Evolutionary conservation across 495 filamentous ascomycete genomes (phyloP).

Genomic region (Acidiella bohemica): DNA sequence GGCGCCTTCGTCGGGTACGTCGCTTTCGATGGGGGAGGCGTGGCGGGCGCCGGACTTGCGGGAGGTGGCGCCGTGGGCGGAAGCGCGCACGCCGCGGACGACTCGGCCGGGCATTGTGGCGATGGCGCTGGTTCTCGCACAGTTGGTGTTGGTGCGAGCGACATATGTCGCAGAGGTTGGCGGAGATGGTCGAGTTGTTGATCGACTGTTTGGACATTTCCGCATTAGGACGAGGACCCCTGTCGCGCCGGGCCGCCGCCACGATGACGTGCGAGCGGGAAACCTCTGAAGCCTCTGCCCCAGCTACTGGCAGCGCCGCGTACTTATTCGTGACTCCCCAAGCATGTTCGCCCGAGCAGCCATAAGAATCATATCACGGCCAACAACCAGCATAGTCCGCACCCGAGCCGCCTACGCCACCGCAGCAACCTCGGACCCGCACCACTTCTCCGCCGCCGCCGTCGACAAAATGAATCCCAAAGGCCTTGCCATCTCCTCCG

Average conservation of each 20-base stretch:
- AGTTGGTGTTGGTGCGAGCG: too few species aligned
- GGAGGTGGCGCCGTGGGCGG: slow-evolving; percentile 16
- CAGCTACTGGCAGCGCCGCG: too few species aligned
- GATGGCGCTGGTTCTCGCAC: too few species aligned
- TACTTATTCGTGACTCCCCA: too few species aligned
- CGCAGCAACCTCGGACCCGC: slow-evolving; percentile 3
- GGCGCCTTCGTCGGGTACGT: slow-evolving; percentile 60
- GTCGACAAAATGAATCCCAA: slow-evolving; percentile 44
- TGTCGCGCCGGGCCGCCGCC: too few species aligned
- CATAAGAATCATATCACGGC: slow-evolving; percentile 6
- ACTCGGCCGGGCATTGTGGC: slow-evolving; percentile 31
- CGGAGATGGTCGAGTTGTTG: too few species aligned
- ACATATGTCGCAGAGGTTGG: too few species aligned
- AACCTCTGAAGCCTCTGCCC: too few species aligned
- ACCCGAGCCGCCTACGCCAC: slow-evolving; percentile 10
- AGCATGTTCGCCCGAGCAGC: slow-evolving; percentile 17
- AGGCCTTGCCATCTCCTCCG: slow-evolving; percentile 55
- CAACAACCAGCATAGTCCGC: not conserved
- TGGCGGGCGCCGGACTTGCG: slow-evolving; percentile 39
- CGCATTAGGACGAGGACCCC: too few species aligned
- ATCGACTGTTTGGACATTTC: too few species aligned
- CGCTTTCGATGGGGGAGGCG: slow-evolving; percentile 49
- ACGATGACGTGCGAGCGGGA: too few species aligned
- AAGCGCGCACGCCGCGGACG: slow-evolving; percentile 22
- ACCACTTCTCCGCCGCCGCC: slow-evolving; percentile 10